Evolutionary conservation across 2,329 filamentous ascomycete species (phyloP).

Genomic region (Diaporthe batatas): DNA sequence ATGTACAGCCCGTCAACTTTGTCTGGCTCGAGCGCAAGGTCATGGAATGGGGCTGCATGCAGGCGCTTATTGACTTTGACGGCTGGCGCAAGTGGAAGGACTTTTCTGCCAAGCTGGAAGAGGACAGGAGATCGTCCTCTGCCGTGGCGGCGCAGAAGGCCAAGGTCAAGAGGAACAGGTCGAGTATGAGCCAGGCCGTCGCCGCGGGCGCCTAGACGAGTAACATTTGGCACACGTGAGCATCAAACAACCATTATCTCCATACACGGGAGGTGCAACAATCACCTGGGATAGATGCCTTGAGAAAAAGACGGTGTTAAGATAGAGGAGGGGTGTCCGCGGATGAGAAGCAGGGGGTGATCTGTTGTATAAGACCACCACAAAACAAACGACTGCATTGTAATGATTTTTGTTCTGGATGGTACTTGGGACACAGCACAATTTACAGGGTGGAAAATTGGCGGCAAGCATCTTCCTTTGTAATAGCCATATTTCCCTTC

Average conservation of each 20-base stretch:
- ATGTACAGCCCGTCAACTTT: conserved; percentile 87
- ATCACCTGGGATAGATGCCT: background rate
- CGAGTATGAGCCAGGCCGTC: conserved; percentile 36
- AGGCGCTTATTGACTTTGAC: conserved; percentile 97
- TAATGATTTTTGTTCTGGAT: conserved; percentile 28
- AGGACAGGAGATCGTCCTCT: conserved; percentile 35
- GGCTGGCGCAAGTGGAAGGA: conserved; percentile 99
- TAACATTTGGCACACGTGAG: background rate
- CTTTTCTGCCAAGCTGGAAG: conserved; percentile 65
- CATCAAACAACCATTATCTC: background rate
- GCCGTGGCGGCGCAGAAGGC: conserved; percentile 35
- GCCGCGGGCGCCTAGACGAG: conserved; percentile 35
- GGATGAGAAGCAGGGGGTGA: background rate
- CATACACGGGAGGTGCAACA: background rate
- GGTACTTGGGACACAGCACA: conserved; percentile 8
- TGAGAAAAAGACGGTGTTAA: background rate
- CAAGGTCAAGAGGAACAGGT: conserved; percentile 42
- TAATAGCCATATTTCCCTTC: conserved; percentile 20
- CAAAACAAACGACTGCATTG: conserved; percentile 17
- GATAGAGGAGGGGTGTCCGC: background rate
- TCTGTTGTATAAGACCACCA: background rate
- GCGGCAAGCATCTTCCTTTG: conserved; percentile 12
- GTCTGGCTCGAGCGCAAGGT: conserved; percentile 98
- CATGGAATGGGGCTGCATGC: conserved; percentile 99
- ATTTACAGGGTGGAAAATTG: background rate